A percentile compares a stretch with the other conserved stretches of the same genome.
phyloP scores from a whole-genome alignment of 768 basidiomycete genomes.

The Pisolithus orientalis region DNA sequence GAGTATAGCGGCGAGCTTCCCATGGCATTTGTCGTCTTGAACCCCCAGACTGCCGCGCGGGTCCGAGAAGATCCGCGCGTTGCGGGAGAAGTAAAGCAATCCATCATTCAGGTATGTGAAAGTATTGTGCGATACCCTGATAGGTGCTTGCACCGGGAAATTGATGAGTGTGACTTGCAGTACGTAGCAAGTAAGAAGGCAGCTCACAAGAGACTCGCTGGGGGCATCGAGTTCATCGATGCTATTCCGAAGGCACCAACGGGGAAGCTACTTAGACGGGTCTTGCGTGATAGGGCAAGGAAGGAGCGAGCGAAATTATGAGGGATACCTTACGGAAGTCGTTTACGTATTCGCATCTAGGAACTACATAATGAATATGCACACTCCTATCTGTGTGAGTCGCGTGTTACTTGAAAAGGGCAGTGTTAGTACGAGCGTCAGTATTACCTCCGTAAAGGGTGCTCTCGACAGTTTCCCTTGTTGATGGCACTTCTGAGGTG shows the following conservation, averaged over 20 bases:
- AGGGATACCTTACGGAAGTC: background rate
- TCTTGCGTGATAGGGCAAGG: conserved; percentile 47
- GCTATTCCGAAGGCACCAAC: conserved; percentile 59
- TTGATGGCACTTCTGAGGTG: no score
- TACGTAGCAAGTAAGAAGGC: conserved; percentile 50
- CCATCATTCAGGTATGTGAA: conserved; percentile 41
- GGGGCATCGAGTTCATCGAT: conserved; percentile 51
- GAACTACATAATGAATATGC: no score
- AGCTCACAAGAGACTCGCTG: conserved; percentile 52
- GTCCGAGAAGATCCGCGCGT: conserved; percentile 25
- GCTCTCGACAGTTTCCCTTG: no score
- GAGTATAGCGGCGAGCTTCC: conserved; percentile 72
- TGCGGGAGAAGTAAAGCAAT: conserved; percentile 33
- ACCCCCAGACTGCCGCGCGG: conserved; percentile 32
- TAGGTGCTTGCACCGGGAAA: background rate
- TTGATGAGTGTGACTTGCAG: conserved; percentile 23
- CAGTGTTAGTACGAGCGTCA: no score
- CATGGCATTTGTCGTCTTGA: conserved; percentile 59
- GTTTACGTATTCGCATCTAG: no score
- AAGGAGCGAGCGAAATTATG: conserved; percentile 12
- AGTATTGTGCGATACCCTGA: background rate
- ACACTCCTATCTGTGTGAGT: no score
- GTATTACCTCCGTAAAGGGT: no score
- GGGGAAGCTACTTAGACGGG: conserved; percentile 49
- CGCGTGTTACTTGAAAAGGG: no score